These are phyloP conservation scores for Xylariomycetidae sp. DNA, from an alignment of 2,329 filamentous ascomycete genomes.

Conservation along the genomic window DNA sequence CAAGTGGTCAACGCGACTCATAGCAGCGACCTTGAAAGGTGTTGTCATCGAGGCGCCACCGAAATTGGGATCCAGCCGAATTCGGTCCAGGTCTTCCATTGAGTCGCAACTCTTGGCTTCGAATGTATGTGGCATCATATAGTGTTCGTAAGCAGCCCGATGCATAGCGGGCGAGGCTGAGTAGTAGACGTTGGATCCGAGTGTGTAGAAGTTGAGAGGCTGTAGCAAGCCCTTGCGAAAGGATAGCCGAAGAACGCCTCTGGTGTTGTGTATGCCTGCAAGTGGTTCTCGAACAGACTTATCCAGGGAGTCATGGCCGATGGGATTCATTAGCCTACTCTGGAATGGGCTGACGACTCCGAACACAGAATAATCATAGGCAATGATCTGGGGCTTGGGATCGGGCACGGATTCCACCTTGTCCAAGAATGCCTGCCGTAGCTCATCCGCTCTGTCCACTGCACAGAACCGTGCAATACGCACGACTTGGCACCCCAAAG, in stretches of 20 bases:
- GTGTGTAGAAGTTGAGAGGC: constrained; percentile 61
- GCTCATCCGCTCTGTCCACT: constrained; percentile 46
- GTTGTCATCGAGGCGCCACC: constrained; percentile 63
- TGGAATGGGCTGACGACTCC: constrained; percentile 35
- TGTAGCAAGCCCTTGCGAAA: constrained; percentile 58
- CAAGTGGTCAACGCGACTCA: constrained; percentile 57
- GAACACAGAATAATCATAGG: constrained; percentile 40
- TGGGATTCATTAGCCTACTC: constrained; percentile 47
- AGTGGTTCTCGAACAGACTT: constrained; percentile 35
- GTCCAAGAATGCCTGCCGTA: constrained; percentile 44
- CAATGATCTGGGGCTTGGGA: constrained; percentile 43
- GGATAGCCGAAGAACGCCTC: constrained; percentile 51
- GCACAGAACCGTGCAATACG: constrained; percentile 53
- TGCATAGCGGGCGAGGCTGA: constrained; percentile 70
- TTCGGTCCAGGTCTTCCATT: constrained; percentile 53
- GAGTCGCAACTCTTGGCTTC: constrained; percentile 52
- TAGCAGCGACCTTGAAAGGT: constrained; percentile 65
- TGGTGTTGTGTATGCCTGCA: constrained; percentile 46
- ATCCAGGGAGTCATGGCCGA: constrained; percentile 37
- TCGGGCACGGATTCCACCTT: constrained; percentile 39
- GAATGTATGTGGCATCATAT: constrained; percentile 63
- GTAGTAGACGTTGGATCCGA: constrained; percentile 62
- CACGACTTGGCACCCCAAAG: constrained; percentile 55
- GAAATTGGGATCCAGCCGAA: constrained; percentile 55
- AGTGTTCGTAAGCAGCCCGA: constrained; percentile 58